A percentile compares a stretch with the other conserved stretches of the same genome.
Conservation (phyloP, 306 rosid species). For the Inga laurina region DNA sequence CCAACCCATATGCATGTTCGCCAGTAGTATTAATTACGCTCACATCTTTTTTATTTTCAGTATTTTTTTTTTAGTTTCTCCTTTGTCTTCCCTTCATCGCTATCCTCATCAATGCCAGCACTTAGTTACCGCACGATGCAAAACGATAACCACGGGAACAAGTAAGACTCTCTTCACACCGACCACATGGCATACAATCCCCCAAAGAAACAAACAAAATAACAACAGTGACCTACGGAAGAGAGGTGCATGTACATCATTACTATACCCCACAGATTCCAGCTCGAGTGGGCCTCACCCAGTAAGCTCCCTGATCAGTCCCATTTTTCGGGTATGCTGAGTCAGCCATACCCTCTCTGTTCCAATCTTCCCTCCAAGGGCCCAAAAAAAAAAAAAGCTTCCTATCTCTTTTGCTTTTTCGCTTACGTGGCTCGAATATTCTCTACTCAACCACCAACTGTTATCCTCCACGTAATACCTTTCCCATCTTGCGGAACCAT, state of each 20-base stretch:
- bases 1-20: not conserved
- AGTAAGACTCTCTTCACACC: not conserved
- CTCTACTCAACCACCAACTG: not conserved
- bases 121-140: not conserved
- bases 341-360: not conserved
- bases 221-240: not conserved
- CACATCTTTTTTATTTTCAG: not conserved
- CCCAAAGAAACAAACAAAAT: not conserved
- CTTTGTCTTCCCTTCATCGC: not conserved
- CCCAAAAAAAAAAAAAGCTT: not conserved
- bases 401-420: not conserved
- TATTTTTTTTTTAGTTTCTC: too few relatives aligned
- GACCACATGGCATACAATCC: not conserved
- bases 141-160: not conserved
- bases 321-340: not conserved
- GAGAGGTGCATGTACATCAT: not conserved
- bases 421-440: slow-evolving; percentile 40
- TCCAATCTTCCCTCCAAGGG: not conserved
- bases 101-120: not conserved
- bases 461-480: slow-evolving; percentile 33
- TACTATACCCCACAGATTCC: not conserved
- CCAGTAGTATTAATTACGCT: not conserved
- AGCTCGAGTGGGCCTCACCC: not conserved
- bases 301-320: not conserved
- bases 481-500: not conserved